Percentiles rank a stretch among this genome's conserved stretches.
phyloP scores from a whole-genome alignment of 192 early-diverging fungal genomes.

The Polychytrium aggregatum region DNA sequence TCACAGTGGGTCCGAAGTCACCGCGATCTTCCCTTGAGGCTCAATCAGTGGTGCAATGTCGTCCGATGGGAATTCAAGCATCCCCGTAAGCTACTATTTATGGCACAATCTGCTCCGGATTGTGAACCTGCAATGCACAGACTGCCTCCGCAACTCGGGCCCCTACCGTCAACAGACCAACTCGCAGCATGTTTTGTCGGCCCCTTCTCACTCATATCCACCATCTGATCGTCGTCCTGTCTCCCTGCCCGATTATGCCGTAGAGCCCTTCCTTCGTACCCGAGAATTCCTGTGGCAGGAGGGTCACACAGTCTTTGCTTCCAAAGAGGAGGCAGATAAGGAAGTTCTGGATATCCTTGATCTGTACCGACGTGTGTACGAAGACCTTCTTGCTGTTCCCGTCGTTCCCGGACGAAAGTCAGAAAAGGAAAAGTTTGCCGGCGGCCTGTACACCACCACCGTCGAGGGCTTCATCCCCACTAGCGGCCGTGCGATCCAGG shows the following conservation, averaged over 20 bases:
- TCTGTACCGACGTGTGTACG: slow-evolving; percentile 92
- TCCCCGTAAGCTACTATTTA: slow-evolving; percentile 53
- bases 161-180: no score
- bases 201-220: no score
- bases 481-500: slow-evolving; percentile 97
- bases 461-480: slow-evolving; percentile 95
- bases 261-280: slow-evolving; percentile 93
- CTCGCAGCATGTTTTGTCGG: no score
- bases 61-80: slow-evolving; percentile 99
- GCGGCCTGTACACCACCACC: slow-evolving; percentile 93
- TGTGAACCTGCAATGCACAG: no score
- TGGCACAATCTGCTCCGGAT: no score
- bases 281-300: slow-evolving; percentile 99
- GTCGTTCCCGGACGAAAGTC: slow-evolving; percentile 95
- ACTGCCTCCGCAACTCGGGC: no score
- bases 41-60: slow-evolving; percentile 99
- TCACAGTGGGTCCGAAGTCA: slow-evolving; percentile 95
- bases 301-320: slow-evolving; percentile 94
- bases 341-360: slow-evolving; percentile 89
- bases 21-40: slow-evolving; percentile 88
- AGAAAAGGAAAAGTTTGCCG: slow-evolving; percentile 99
- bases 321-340: slow-evolving; percentile 69
- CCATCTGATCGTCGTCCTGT: not conserved
- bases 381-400: slow-evolving; percentile 92
- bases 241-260: no score